These are phyloP conservation scores for Linderniella brevidens DNA, from an alignment of 257 asterid species.

Conservation along the genomic window DNA sequence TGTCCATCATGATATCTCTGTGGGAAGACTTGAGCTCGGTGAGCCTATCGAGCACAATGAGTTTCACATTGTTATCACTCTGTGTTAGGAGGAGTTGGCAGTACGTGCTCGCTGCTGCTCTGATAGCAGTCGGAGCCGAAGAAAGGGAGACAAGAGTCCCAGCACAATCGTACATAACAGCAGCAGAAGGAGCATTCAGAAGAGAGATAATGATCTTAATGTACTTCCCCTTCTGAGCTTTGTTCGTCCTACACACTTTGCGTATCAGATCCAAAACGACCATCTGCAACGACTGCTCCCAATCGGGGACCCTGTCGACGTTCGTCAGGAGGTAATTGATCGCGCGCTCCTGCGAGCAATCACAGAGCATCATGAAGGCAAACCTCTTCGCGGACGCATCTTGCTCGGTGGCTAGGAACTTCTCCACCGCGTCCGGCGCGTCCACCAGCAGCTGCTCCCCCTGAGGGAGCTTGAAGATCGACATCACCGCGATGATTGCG, in stretches of 20 bases:
- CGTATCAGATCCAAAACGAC: slow-evolving; percentile 82
- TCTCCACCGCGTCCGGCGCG: slow-evolving; percentile 94
- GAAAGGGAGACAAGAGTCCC: slow-evolving; percentile 93
- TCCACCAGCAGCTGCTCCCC: slow-evolving; percentile 92
- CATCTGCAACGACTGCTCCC: slow-evolving; percentile 97
- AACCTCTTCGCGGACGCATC: slow-evolving; percentile 83
- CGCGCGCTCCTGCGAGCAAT: slow-evolving; percentile 91
- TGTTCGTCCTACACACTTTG: slow-evolving; percentile 90
- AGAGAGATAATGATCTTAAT: slow-evolving; percentile 76
- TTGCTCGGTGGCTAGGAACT: slow-evolving; percentile 63
- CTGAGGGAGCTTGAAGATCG: slow-evolving; percentile 80
- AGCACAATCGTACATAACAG: slow-evolving; percentile 91
- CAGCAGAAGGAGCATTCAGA: slow-evolving; percentile 78
- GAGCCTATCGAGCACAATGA: slow-evolving; percentile 82
- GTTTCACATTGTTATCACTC: slow-evolving; percentile 93
- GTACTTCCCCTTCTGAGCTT: slow-evolving; percentile 86
- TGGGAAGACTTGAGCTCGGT: slow-evolving; percentile 77
- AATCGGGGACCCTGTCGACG: slow-evolving; percentile 62
- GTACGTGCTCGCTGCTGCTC: slow-evolving; percentile 94
- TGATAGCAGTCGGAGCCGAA: slow-evolving; percentile 92
- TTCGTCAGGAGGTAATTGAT: slow-evolving; percentile 62
- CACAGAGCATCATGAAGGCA: slow-evolving; percentile 93
- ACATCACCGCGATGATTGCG: slow-evolving; percentile 92
- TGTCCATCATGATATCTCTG: slow-evolving; percentile 73
- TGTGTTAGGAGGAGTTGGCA: slow-evolving; percentile 91